phyloP scores from a whole-genome alignment of 768 basidiomycete species.

The Asterophora parasitica region DNA sequence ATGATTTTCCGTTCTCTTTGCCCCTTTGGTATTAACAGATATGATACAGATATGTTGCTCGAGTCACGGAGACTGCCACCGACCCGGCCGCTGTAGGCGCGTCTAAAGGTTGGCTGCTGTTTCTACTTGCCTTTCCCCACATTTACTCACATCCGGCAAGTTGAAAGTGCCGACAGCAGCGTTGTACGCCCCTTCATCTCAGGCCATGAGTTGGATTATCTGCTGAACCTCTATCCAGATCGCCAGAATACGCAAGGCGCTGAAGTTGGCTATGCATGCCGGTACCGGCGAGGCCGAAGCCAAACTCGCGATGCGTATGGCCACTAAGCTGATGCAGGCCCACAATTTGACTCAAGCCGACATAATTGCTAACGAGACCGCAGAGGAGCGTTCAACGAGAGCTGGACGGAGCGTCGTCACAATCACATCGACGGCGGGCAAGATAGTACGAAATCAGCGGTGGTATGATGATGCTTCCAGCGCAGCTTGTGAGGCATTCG shows the following conservation, averaged over 20 bases:
- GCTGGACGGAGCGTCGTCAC: constrained; percentile 5
- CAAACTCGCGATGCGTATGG: constrained; percentile 10
- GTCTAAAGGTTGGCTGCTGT: background rate
- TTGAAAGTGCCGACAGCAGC: constrained; percentile 1
- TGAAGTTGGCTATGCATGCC: constrained; percentile 2
- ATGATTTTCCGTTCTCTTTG: background rate
- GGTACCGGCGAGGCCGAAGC: constrained; percentile 8
- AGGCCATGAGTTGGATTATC: background rate
- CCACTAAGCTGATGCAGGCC: constrained; percentile 6
- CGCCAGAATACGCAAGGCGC: constrained; percentile 4
- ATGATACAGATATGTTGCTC: background rate
- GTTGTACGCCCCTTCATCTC: background rate
- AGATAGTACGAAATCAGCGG: background rate
- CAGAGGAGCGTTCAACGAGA: constrained; percentile 5
- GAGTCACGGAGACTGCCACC: constrained; percentile 2
- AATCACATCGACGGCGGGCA: constrained; percentile 1
- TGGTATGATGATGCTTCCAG: background rate
- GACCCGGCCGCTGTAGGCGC: background rate
- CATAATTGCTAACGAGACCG: constrained; percentile 6
- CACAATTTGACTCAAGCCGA: constrained; percentile 9
- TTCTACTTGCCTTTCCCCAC: background rate
- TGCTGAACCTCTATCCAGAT: background rate
- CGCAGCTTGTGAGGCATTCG: constrained; percentile 5
- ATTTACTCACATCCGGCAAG: background rate
- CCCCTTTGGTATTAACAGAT: background rate